Evolutionary conservation across 306 rosid genomes (phyloP).

Genomic region (Ammopiptanthus mongolicus): DNA sequence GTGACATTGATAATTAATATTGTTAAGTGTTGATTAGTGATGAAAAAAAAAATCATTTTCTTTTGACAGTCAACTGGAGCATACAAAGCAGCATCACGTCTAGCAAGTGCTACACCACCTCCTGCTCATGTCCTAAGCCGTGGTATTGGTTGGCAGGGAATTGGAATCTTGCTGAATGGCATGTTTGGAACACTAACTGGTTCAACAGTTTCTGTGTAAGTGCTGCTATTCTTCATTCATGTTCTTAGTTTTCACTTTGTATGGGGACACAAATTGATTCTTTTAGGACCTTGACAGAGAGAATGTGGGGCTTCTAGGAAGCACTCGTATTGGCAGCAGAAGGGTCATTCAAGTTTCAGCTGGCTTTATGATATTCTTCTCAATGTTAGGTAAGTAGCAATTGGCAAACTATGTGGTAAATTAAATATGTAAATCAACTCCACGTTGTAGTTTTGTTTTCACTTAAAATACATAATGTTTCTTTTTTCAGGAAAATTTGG

Average conservation of each 20-base stretch:
- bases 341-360: conserved; percentile 96
- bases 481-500: conserved; percentile 80
- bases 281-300: conserved; percentile 49
- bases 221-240: background rate
- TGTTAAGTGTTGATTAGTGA: background rate
- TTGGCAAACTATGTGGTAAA: background rate
- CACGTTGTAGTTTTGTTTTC: background rate
- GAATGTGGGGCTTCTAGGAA: conserved; percentile 93
- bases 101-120: conserved; percentile 97
- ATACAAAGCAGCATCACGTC: conserved; percentile 91
- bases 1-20: background rate
- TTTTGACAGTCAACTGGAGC: conserved; percentile 85
- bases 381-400: conserved; percentile 60
- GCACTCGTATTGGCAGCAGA: conserved; percentile 89
- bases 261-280: background rate
- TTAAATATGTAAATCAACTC: background rate
- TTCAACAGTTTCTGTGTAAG: conserved; percentile 83
- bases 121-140: conserved; percentile 97
- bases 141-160: conserved; percentile 97
- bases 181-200: conserved; percentile 88
- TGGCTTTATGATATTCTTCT: conserved; percentile 95
- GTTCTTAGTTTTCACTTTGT: background rate
- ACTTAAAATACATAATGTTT: background rate
- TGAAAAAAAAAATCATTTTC: background rate
- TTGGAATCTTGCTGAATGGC: conserved; percentile 84